Evolutionary conservation across 2,329 filamentous ascomycete species (phyloP), one percentile per base, ranked within the genome.

Genomic region (Penicillium occitanis): DNA sequence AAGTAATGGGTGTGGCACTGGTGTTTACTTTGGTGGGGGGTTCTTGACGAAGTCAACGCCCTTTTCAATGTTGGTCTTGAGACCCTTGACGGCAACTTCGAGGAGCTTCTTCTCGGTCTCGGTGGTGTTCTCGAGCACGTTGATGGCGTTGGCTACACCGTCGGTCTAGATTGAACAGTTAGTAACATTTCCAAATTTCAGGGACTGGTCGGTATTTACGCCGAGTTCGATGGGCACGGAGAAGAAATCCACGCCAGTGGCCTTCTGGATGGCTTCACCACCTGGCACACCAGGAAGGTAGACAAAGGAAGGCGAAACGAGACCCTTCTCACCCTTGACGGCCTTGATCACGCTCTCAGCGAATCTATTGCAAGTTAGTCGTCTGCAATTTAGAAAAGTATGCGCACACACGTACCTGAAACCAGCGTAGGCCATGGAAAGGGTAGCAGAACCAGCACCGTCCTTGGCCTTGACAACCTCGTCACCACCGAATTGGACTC

Each of bases 391-490:
- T 60, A 58, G 71, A 48, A 74, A 66, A 42, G 25, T 55, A 40
- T 61, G 57, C 19, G 57, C 19, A 35, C 42, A 17, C 48, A 75
- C 85, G 71, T 82, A 93, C 90, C 92, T 91, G 88, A 89, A 98
- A 72, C 95, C 95, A 72, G 95, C 95, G 78, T 93, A 96, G 68
- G 93, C 93, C 93, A 97, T 97, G 74, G 92, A 96, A 64, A 97
- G 86, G 67, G 93, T 97, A 71, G 93, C 93, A 68, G 92, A 96
- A 70, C 93, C 93, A 76, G 89, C 89, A 75, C 93, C 93, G 71
- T 95, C 91, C 88, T 97, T 97, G 78, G 93, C 93, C 86, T 94
- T 89, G 79, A 97, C 93, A 70, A 97, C 93, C 84, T 97, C 93
- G 73, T 99, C 95, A 85, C 95, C 95, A 79, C 95, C 95, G 73